Conservation (phyloP, 2,329 filamentous ascomycete genomes). For the Aspergillus sp. region DNA sequence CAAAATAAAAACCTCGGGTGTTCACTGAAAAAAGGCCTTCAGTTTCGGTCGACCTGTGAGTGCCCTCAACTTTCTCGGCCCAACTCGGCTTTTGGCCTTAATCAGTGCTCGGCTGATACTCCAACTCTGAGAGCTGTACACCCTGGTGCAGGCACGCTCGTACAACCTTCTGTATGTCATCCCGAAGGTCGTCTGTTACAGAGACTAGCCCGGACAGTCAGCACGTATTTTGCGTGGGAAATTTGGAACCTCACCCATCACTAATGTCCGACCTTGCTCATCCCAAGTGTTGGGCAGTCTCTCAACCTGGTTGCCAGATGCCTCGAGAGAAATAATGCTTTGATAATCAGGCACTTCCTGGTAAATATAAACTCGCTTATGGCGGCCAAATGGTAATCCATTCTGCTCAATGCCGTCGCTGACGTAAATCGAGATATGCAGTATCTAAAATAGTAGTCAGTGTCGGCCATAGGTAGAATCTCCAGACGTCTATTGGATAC, state of each 20-base stretch:
- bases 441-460: conserved; percentile 17
- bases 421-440: conserved; percentile 27
- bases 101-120: conserved; percentile 19
- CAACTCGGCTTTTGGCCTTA: not conserved
- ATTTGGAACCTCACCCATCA: conserved; percentile 20
- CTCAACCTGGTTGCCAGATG: conserved; percentile 22
- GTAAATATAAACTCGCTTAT: conserved; percentile 24
- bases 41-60: not conserved
- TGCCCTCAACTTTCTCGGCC: not conserved
- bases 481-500: conserved; percentile 1
- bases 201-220: conserved; percentile 18
- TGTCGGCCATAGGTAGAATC: conserved; percentile 7
- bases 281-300: conserved; percentile 20
- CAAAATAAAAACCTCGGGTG: too few relatives aligned
- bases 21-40: not conserved
- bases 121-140: conserved; percentile 20
- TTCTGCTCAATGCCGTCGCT: conserved; percentile 16
- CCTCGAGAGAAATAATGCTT: conserved; percentile 22
- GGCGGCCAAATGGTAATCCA: conserved; percentile 18
- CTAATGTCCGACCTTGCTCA: conserved; percentile 18
- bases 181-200: conserved; percentile 12
- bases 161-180: conserved; percentile 16
- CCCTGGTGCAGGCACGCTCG: conserved; percentile 17
- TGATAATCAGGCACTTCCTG: conserved; percentile 20
- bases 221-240: not conserved